Evolutionary conservation across 2,329 filamentous ascomycete species (phyloP), one percentile per base, ranked within the genome.

Genomic region (Graphiopsis chlorocephala): DNA sequence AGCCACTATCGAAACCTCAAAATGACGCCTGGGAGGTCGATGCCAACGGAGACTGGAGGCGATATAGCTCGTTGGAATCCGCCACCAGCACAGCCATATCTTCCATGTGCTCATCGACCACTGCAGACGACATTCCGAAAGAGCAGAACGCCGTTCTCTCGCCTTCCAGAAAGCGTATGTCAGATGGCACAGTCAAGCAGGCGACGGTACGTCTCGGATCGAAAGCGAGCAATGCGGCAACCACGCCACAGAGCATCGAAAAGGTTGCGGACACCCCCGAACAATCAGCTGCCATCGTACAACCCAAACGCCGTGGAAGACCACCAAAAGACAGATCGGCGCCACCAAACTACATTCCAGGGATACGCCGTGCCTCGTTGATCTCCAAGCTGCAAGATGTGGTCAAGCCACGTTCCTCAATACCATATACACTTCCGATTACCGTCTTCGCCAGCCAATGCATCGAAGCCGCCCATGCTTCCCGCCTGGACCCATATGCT

Each of bases 401-500:
- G 35, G 71, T 73, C 17, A 72, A 73, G 56, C 71, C 75, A 42
- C 72, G 72, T 23, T 91, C 92, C 8, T 96, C 94, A 17, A 93
- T 99, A 72, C 93, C 94, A 17, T 81, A 86, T 63, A 85, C 90
- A 67, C 77, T 98, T 53, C 83, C 90, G 17, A 84, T 87, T 29
- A 83, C 86, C 59, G 88, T 94, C 66, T 97, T 97, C 79, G 94
- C 92, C n/a, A 86, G 89, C 68, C 93, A 99, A 79, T 97, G 93
- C 75, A 90, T 97, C 65, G 85, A 89, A 61, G 94, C 94, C 14
- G 95, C 94, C 62, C 92, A 97, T 77, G 90, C 91, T 10, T 97
- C 92, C 47, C 85, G 95, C 64, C 83, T 99, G 1, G 94, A 94
- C 69, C 94, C 95, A 0, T 98, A 95, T 77, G 88, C 90, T 12